Conservation (phyloP, 306 rosid species). For the Quercus berberidifolia region DNA sequence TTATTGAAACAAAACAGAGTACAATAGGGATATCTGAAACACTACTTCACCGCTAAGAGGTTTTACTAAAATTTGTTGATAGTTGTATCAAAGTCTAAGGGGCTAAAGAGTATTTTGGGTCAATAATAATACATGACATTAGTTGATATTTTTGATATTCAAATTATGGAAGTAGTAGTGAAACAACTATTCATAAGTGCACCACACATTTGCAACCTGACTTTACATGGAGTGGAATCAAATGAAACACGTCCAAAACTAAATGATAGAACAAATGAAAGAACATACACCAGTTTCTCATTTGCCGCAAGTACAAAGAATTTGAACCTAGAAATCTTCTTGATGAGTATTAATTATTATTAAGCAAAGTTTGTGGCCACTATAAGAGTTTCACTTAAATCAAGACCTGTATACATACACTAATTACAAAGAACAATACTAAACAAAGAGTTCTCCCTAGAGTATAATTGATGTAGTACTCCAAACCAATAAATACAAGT, state of each 20-base stretch:
- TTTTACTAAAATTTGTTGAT: too few species aligned
- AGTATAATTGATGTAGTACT: too few species aligned
- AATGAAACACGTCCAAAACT: neutral
- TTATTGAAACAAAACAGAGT: too few species aligned
- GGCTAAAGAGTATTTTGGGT: too few species aligned
- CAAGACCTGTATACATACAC: neutral
- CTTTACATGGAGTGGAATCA: neutral
- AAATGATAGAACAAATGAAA: neutral
- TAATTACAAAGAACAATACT: neutral
- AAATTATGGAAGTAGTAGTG: too few species aligned
- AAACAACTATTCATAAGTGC: neutral
- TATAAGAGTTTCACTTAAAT: neutral
- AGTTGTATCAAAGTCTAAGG: too few species aligned
- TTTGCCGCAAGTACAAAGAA: neutral
- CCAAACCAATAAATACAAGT: too few species aligned
- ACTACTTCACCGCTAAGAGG: too few species aligned
- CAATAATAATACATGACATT: too few species aligned
- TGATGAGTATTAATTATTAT: neutral
- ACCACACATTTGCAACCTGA: neutral
- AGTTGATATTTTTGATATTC: too few species aligned
- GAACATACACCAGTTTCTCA: neutral
- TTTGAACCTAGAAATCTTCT: conserved; percentile 7
- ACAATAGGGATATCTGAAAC: too few species aligned
- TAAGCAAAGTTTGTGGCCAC: too few species aligned
- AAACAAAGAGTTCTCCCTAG: neutral